Base-by-base conservation (phyloP, 306 rosid species). In the Corylus heterophylla region DNA sequence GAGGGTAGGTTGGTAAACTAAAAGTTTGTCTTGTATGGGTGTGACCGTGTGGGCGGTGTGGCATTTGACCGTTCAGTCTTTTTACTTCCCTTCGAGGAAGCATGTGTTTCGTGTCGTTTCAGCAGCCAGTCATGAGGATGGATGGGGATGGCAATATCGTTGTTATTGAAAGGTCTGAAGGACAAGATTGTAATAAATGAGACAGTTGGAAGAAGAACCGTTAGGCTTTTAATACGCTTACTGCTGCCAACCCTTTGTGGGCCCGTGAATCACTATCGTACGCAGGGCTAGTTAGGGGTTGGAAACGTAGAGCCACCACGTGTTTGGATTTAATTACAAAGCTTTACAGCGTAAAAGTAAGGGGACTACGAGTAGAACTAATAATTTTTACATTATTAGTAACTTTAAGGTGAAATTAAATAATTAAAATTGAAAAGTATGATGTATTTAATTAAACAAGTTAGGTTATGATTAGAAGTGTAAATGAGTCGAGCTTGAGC, bases 1-100 rank as follows among this genome's bases (percentile, higher is more conserved):
- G 37, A 25, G 4, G 69, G 39, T 35, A 25, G 74, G 78, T 66
- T 4, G 79, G 87, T 76, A 45, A 84, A 76, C 87, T 3, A 84
- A 76, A 77, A 71, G 13, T 2, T 42, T 59, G 17, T 59, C 14
- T 4, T 25, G 16, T 6, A 6, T 42, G 7, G 45, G 45, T 42
- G 45, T 22, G 22, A 22, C 22, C 22, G 22, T 22, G 35, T 42
- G 9, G 45, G 45, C 45, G 8, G 45, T 6, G 9, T 42, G 45
- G 45, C 45, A 42, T 42, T 42, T 42, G 45, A 42, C 45, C 45
- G 0, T 42, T 42, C 7, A 8, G 8, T 42, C 45, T 42, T 42
- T 42, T 5, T 42, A 6, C 6, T 42, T 42, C 7, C 8, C 7
- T 42, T 42, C 6, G 3, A 31, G 2, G 31, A 29, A 29, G 31